phyloP scores from a whole-genome alignment of 148 eudicot genomes.

The Chenopodium formosanum region DNA sequence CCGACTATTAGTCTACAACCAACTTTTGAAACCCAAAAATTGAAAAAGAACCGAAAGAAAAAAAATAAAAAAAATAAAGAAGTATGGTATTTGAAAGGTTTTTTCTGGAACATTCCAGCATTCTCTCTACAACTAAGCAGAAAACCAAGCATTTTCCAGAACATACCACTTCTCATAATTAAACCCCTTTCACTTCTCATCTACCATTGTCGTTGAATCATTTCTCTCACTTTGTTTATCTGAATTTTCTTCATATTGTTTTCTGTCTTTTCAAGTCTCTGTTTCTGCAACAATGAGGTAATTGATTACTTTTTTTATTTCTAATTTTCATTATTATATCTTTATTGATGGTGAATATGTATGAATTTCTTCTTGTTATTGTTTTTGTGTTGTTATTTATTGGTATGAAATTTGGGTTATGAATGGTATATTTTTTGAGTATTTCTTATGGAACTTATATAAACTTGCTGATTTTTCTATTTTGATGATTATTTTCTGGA shows the following conservation, averaged over 20 bases:
- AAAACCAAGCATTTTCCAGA: constrained; percentile 12
- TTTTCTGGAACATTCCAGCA: constrained; percentile 20
- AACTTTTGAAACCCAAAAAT: background rate
- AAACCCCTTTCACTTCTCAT: background rate
- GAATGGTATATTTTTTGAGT: no score
- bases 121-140: background rate
- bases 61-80: no score
- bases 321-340: background rate
- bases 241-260: background rate
- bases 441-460: no score
- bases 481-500: no score
- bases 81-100: background rate
- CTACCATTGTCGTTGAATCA: background rate
- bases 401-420: background rate
- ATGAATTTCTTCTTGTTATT: background rate
- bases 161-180: background rate
- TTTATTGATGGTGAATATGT: background rate
- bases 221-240: background rate
- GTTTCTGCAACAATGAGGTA: constrained; percentile 20
- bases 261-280: background rate
- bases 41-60: background rate
- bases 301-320: background rate
- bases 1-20: no score
- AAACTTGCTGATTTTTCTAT: background rate
- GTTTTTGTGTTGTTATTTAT: background rate